Base-by-base conservation (phyloP, 129 eudicot genomes). In the Flaveria linearis region DNA sequence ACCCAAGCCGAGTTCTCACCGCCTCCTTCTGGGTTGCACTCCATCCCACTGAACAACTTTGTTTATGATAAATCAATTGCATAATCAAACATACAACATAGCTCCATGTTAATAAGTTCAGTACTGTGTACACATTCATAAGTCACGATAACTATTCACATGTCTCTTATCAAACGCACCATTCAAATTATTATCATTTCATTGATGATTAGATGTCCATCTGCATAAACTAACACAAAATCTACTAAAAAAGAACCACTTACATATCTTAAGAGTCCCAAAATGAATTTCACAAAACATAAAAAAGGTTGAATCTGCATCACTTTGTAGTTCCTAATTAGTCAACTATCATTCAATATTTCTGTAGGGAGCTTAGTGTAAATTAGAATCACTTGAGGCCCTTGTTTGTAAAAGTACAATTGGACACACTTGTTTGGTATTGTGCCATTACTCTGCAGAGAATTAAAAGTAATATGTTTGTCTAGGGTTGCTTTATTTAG, bases 391-490 rank as follows among this genome's bases (percentile, higher is more conserved):
- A 46, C 52, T 71, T 71, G 76, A 64, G 78, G 39, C 28, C 50
- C 75, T 63, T 51, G 36, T 72, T 22, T 23, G 2, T 33, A 67
- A 70, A 75, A 47, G 41, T 17, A 77, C n/a, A 33, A 25, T 42
- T 26, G 36, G 33, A 68, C 49, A 56, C 47, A 52, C 11, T 77
- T 70, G 75, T 60, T 57, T 73, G 77, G 77, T 66, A 53, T 76
- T 41, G 74, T 72, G 53, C 78, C 58, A 85, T 73, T 73, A 78
- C 81, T 74, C 83, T 77, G 78, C 45, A 50, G 28, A 25, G 79
- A 81, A 80, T 69, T 74, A 18, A 60, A 80, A 69, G 76, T 49
- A 70, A 39, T 49, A 47, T 30, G 84, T 71, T 55, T 83, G 87
- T 61, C 49, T 14, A 65, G 87, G 5, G 3, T 30, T 30, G n/a